A percentile compares a stretch with the other conserved stretches of the same genome.
Evolutionary conservation across 495 filamentous ascomycete species (phyloP).

Genomic region (Talaromyces borbonicus): DNA sequence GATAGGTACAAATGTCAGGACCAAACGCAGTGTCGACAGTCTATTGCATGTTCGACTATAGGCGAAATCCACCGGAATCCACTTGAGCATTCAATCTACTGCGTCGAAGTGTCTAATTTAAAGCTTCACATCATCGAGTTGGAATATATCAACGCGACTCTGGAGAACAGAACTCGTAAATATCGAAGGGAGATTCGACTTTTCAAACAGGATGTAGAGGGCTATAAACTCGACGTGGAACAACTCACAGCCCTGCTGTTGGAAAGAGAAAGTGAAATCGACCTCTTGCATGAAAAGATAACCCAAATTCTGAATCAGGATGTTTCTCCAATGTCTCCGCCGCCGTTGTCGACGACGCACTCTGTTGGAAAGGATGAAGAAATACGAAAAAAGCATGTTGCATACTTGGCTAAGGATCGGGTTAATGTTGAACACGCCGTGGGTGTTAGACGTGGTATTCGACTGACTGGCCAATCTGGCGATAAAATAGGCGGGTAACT

Average conservation of each 20-base stretch:
- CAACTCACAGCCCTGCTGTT: not conserved
- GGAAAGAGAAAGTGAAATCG: slow-evolving; percentile 6
- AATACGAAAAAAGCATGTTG: not conserved
- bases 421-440: not conserved
- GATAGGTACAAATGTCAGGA: not conserved
- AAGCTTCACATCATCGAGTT: slow-evolving; percentile 5
- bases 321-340: not conserved
- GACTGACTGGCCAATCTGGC: too few species aligned
- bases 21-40: not conserved
- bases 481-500: too few species aligned
- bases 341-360: not conserved
- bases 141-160: slow-evolving; percentile 6
- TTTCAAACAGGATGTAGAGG: slow-evolving; percentile 6
- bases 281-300: slow-evolving; percentile 2
- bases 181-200: slow-evolving; percentile 6
- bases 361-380: not conserved
- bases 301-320: slow-evolving; percentile 4
- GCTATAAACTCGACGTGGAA: not conserved
- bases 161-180: slow-evolving; percentile 2
- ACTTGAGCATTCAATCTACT: not conserved
- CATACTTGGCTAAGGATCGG: not conserved
- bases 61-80: not conserved
- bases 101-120: slow-evolving; percentile 1
- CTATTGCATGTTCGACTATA: not conserved
- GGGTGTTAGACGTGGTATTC: too few species aligned